Percentiles rank a stretch among this genome's conserved stretches.
These are phyloP conservation scores for Pichia nanzhaoensis DNA, from an alignment of 805 yeast genomes.

Conservation along the genomic window DNA sequence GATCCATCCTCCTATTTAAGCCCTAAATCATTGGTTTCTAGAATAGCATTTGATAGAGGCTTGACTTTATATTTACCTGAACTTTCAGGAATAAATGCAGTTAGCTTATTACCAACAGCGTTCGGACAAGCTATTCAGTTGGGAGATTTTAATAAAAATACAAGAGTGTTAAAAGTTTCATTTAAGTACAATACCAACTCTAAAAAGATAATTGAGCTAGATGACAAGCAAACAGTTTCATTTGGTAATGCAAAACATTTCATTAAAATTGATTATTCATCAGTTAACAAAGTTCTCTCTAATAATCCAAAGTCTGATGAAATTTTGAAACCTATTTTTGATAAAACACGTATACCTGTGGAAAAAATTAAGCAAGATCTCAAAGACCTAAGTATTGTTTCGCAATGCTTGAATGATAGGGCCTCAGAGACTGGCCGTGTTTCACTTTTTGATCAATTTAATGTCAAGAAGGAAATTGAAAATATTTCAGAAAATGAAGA, in stretches of 20 bases:
- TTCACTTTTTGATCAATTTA: slow-evolving; percentile 16
- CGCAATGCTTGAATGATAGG: slow-evolving; percentile 21
- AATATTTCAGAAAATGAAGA: slow-evolving; percentile 20
- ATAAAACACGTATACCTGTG: slow-evolving; percentile 6
- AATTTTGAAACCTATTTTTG: slow-evolving; percentile 4
- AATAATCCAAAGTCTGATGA: slow-evolving; percentile 13
- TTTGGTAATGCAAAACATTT: slow-evolving; percentile 41
- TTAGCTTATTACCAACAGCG: slow-evolving; percentile 61
- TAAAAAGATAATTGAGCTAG: slow-evolving; percentile 13
- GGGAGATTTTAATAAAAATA: slow-evolving; percentile 39
- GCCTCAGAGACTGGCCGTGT: slow-evolving; percentile 36
- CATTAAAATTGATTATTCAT: slow-evolving; percentile 52
- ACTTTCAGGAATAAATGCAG: slow-evolving; percentile 34
- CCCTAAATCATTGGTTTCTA: slow-evolving; percentile 34
- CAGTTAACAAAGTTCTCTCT: slow-evolving; percentile 48
- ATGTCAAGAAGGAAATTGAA: slow-evolving; percentile 20
- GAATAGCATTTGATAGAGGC: slow-evolving; percentile 54
- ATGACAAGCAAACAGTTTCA: slow-evolving; percentile 27
- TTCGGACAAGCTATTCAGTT: slow-evolving; percentile 38
- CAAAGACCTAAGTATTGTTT: slow-evolving; percentile 28
- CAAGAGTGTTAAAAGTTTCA: slow-evolving; percentile 41
- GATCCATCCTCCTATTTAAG: slow-evolving; percentile 70
- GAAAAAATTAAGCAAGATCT: slow-evolving; percentile 30
- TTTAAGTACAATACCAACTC: slow-evolving; percentile 26
- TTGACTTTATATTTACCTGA: slow-evolving; percentile 66